phyloP scores from a whole-genome alignment of 2,329 filamentous ascomycete genomes.

The Epichloe uncinata region DNA sequence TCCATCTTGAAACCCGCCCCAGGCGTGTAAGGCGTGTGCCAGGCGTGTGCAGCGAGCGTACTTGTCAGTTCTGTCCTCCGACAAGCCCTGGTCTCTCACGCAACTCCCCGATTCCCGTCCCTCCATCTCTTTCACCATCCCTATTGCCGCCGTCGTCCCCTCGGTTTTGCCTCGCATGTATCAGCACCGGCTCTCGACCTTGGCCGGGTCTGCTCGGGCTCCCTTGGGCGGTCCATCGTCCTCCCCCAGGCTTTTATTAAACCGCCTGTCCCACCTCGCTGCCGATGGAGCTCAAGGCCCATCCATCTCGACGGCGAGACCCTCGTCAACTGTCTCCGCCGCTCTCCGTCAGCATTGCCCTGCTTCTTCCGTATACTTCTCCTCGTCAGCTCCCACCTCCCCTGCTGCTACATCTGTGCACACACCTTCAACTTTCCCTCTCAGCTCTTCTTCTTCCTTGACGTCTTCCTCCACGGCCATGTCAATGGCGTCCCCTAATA shows the following conservation, averaged over 20 bases:
- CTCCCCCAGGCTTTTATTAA: constrained; percentile 9
- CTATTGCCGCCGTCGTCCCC: constrained; percentile 2
- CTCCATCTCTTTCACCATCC: background rate
- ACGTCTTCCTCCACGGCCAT: constrained; percentile 10
- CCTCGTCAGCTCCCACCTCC: constrained; percentile 1
- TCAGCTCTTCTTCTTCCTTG: constrained; percentile 5
- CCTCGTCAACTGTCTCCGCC: constrained; percentile 1
- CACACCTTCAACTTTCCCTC: background rate
- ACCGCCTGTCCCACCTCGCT: constrained; percentile 5
- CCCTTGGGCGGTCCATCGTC: constrained; percentile 7
- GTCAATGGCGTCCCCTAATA: constrained; percentile 25
- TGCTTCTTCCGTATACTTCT: constrained; percentile 2
- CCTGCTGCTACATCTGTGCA: background rate
- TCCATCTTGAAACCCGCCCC: constrained; percentile 2
- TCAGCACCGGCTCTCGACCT: constrained; percentile 8
- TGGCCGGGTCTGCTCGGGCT: constrained; percentile 6
- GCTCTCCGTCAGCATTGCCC: constrained; percentile 1
- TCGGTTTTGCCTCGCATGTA: constrained; percentile 10
- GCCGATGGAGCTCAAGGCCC: constrained; percentile 1
- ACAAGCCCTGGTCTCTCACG: background rate
- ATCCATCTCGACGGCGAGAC: constrained; percentile 3
- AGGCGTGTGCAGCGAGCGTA: too few relatives aligned
- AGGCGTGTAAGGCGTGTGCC: too few relatives aligned
- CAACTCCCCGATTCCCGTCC: background rate
- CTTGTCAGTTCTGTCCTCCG: too few relatives aligned